Evolutionary conservation across 2,329 filamentous ascomycete species (phyloP).

Genomic region (Paracamarosporium sp.): DNA sequence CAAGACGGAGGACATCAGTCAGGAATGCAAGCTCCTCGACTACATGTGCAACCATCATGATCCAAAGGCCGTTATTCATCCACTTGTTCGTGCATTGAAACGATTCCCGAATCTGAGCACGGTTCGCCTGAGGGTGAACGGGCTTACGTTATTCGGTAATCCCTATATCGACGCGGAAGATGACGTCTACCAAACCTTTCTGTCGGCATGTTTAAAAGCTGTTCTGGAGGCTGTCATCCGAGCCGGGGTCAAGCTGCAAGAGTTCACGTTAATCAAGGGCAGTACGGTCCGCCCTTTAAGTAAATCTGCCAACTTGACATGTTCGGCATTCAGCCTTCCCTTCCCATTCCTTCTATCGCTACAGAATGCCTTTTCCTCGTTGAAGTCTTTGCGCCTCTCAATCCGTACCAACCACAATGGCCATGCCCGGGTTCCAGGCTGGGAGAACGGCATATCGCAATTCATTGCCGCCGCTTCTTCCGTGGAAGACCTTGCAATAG

Average conservation of each 20-base stretch:
- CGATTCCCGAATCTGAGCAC: conserved; percentile 24
- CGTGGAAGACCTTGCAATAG: conserved; percentile 26
- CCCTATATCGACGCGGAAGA: conserved; percentile 5
- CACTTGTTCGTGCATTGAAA: conserved; percentile 23
- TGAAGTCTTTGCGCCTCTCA: conserved; percentile 27
- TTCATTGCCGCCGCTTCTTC: conserved; percentile 26
- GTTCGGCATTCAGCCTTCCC: conserved; percentile 22
- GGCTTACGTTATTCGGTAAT: neutral
- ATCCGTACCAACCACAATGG: conserved; percentile 20
- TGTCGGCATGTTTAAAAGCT: conserved; percentile 24
- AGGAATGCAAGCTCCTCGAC: conserved; percentile 28
- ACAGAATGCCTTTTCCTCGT: conserved; percentile 14
- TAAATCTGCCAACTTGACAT: conserved; percentile 21
- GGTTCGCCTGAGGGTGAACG: conserved; percentile 23
- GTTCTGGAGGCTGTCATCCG: conserved; percentile 28
- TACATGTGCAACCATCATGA: conserved; percentile 23
- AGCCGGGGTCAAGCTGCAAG: conserved; percentile 25
- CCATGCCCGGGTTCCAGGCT: conserved; percentile 22
- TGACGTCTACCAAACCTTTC: conserved; percentile 5
- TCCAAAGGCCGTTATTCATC: conserved; percentile 23
- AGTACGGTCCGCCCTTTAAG: conserved; percentile 9
- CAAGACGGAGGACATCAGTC: conserved; percentile 21
- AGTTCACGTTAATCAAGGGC: conserved; percentile 29
- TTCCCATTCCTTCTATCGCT: conserved; percentile 18
- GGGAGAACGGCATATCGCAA: conserved; percentile 26